Base-by-base conservation (phyloP, 257 asterid species). In the Vinca minor region DNA sequence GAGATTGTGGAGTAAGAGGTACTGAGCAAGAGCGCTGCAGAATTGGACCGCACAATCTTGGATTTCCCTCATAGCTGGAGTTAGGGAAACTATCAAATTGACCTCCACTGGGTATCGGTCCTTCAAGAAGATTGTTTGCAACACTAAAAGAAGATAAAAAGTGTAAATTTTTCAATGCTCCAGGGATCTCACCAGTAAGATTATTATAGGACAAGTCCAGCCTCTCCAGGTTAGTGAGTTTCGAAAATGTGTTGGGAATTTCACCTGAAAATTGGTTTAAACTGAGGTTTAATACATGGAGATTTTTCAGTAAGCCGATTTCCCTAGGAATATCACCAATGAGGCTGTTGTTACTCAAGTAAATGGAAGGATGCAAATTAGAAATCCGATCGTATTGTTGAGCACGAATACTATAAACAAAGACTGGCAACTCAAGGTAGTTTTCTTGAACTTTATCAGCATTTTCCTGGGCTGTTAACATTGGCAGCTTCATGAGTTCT, bases 131-230 rank as follows among this genome's bases (percentile, higher is more conserved):
- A 69, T 92, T 92, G 73, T 78, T 12, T 45, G 96, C 96, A n/a
- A 92, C 96, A 42, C 82, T 89, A 79, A 92, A 92, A 55, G 66
- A 83, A 35, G 98, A 92, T 70, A 92, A 48, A 68, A 92, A 92
- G 68, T 89, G 79, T 65, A 92, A 95, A 68, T 70, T 82, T 67
- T 65, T 71, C 32, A 89, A 88, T 5, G 96, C 87, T 9, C 77
- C 67, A 39, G 98, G 98, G 42, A 92, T 92, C 78, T 66, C 64
- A 23, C 98, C 98, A 0, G 89, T 65, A 36, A 92, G 89, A 1
- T 74, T 56, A 74, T 89, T 89, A 45, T 64, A 61, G 18, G 96
- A 92, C 58, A 92, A 83, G 83, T 85, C 89, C 73, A 92, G 64
- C 59, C 58, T 77, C 64, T 92, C 98, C 77, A 92, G 76, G 82